phyloP scores from a whole-genome alignment of 2,329 filamentous ascomycete species.

The Microascus cirrosus region DNA sequence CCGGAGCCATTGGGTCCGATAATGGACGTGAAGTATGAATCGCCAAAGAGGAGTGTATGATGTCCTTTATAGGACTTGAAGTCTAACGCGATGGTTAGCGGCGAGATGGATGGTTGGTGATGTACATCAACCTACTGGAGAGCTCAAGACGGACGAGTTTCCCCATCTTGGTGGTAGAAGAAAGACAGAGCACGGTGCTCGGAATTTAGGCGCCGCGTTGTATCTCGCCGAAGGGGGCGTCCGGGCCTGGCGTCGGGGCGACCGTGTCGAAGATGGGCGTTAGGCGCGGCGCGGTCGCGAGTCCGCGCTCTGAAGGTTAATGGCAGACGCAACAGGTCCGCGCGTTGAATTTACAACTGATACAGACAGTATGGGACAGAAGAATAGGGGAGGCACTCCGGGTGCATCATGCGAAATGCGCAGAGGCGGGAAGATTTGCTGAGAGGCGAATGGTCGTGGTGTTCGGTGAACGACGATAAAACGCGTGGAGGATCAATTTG shows the following conservation, averaged over 20 bases:
- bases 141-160: constrained; percentile 93
- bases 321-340: not conserved
- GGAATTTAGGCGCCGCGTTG: not conserved
- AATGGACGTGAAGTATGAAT: constrained; percentile 98
- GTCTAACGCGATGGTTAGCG: constrained; percentile 39
- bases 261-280: not conserved
- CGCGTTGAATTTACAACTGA: not conserved
- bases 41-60: constrained; percentile 86
- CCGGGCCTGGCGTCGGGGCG: not conserved
- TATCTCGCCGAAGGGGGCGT: not conserved
- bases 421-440: not conserved
- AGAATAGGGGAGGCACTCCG: not conserved
- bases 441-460: not conserved
- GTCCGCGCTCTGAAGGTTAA: not conserved
- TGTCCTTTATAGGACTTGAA: constrained; percentile 99
- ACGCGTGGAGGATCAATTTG: not conserved
- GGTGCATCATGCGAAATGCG: not conserved
- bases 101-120: constrained; percentile 5
- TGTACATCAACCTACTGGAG: constrained; percentile 54
- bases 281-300: not conserved
- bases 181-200: not conserved
- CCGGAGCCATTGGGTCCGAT: constrained; percentile 99
- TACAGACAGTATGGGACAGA: not conserved
- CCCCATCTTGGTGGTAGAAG: constrained; percentile 55
- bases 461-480: not conserved